These are phyloP conservation scores for Porodaedalea pini DNA, from an alignment of 1,284 basidiomycete genomes.

Conservation along the genomic window DNA sequence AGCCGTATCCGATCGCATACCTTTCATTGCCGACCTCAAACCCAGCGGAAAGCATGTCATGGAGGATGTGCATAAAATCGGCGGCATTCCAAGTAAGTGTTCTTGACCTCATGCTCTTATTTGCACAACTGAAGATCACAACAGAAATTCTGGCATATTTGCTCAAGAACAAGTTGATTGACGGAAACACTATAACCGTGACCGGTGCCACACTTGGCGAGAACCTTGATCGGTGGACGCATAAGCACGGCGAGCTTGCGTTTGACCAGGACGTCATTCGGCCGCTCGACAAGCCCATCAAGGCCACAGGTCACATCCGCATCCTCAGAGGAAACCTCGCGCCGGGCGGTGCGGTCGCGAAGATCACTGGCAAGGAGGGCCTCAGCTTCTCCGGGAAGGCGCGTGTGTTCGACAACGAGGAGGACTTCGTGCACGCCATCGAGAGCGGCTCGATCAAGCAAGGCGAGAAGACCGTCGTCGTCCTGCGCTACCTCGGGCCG, in stretches of 20 bases:
- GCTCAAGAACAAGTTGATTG: slow-evolving; percentile 76
- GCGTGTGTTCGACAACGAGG: slow-evolving; percentile 80
- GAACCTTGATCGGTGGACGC: slow-evolving; percentile 82
- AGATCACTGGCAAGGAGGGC: slow-evolving; percentile 93
- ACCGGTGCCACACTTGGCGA: slow-evolving; percentile 86
- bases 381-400: slow-evolving; percentile 81
- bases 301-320: slow-evolving; percentile 81
- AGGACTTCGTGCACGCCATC: slow-evolving; percentile 77
- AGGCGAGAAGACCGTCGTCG: slow-evolving; percentile 88
- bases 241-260: slow-evolving; percentile 72
- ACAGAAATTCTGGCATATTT: slow-evolving; percentile 81
- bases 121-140: slow-evolving; percentile 15
- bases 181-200: slow-evolving; percentile 84
- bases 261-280: slow-evolving; percentile 78
- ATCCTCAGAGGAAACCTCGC: slow-evolving; percentile 87
- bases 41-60: slow-evolving; percentile 89
- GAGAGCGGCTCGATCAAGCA: slow-evolving; percentile 77
- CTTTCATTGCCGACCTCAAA: slow-evolving; percentile 88
- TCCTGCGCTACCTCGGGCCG: slow-evolving; percentile 85
- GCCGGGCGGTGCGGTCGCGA: slow-evolving; percentile 89
- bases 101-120: slow-evolving; percentile 1
- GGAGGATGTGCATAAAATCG: slow-evolving; percentile 87
- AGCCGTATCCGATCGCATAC: slow-evolving; percentile 76
- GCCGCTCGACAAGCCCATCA: slow-evolving; percentile 84
- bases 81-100: slow-evolving; percentile 78